A percentile compares a stretch with the other conserved stretches of the same genome.
Conservation (phyloP, 139 green algal species). For the Coelastrella sp. region DNA sequence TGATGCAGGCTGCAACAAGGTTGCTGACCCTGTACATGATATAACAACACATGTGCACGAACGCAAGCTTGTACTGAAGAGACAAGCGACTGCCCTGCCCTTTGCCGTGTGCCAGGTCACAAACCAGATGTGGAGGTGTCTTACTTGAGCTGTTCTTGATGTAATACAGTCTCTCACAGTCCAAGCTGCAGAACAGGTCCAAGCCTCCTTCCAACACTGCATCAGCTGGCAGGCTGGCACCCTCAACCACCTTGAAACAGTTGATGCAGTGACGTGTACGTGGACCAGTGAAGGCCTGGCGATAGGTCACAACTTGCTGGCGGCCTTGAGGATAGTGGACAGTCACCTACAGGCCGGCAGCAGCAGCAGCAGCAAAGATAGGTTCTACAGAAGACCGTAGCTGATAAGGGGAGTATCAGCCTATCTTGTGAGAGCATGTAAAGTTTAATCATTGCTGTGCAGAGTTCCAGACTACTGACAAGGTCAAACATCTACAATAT, state of each 20-base stretch:
- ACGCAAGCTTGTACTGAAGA: neutral
- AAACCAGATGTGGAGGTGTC: neutral
- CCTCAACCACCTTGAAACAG: constrained; percentile 63
- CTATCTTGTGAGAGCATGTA: neutral
- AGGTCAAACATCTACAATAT: too few species aligned
- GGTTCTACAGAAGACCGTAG: too few species aligned
- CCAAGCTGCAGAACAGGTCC: constrained; percentile 75
- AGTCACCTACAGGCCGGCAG: constrained; percentile 10
- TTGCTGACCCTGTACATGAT: too few species aligned
- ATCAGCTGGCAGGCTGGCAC: constrained; percentile 40
- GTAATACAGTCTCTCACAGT: constrained; percentile 77
- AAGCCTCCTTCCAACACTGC: constrained; percentile 60
- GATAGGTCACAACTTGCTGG: constrained; percentile 54
- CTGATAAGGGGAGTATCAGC: neutral
- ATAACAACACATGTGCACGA: too few species aligned
- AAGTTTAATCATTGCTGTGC: too few species aligned
- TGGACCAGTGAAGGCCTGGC: constrained; percentile 69
- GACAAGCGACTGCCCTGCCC: neutral
- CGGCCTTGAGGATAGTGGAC: constrained; percentile 40
- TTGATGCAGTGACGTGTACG: constrained; percentile 72
- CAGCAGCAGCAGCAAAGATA: constrained; percentile 53
- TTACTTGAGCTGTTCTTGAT: constrained; percentile 62
- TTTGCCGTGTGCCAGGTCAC: neutral
- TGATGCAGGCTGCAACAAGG: too few species aligned
- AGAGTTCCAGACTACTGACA: too few species aligned